These are phyloP conservation scores for Xylaria grammica DNA, from an alignment of 495 filamentous ascomycete genomes.

Conservation along the genomic window DNA sequence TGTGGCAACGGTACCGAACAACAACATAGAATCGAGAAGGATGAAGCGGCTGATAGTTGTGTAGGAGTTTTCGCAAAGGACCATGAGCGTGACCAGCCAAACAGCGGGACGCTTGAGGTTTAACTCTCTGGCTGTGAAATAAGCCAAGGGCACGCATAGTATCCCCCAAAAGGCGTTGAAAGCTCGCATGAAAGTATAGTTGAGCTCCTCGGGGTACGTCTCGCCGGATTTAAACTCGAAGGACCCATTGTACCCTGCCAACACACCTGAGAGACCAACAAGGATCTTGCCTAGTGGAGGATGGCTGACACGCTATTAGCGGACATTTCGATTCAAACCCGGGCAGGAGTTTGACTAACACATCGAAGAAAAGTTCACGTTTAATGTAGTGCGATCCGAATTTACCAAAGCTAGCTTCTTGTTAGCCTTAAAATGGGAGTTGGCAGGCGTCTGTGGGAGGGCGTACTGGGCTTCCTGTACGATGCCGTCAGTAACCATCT, in stretches of 20 bases:
- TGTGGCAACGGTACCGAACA: conserved; percentile 97
- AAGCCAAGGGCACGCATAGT: conserved; percentile 90
- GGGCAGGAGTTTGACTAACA: conserved; percentile 48
- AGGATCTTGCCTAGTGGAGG: conserved; percentile 98
- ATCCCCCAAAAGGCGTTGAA: conserved; percentile 97
- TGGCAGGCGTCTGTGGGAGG: conserved; percentile 21
- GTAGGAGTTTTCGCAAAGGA: conserved; percentile 97
- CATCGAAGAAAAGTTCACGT: conserved; percentile 99
- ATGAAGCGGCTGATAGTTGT: conserved; percentile 98
- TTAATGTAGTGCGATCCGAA: conserved; percentile 99
- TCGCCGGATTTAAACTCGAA: conserved; percentile 99
- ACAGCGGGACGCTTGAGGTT: conserved; percentile 84
- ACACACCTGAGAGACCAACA: conserved; percentile 91
- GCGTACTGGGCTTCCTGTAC: conserved; percentile 40
- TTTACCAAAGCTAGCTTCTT: conserved; percentile 82
- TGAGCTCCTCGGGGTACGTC: conserved; percentile 87
- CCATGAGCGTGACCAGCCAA: conserved; percentile 95
- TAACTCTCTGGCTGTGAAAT: conserved; percentile 90
- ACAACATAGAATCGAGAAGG: conserved; percentile 94
- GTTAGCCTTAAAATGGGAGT: conserved; percentile 34
- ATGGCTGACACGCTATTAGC: conserved; percentile 51
- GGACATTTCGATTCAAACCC: not conserved
- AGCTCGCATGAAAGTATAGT: conserved; percentile 98
- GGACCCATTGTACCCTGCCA: conserved; percentile 98
- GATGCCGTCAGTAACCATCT: conserved; percentile 25